A percentile compares a stretch with the other conserved stretches of the same genome.
These are phyloP conservation scores for Chenopodium suecicum DNA, from an alignment of 148 eudicot species.

Conservation along the genomic window DNA sequence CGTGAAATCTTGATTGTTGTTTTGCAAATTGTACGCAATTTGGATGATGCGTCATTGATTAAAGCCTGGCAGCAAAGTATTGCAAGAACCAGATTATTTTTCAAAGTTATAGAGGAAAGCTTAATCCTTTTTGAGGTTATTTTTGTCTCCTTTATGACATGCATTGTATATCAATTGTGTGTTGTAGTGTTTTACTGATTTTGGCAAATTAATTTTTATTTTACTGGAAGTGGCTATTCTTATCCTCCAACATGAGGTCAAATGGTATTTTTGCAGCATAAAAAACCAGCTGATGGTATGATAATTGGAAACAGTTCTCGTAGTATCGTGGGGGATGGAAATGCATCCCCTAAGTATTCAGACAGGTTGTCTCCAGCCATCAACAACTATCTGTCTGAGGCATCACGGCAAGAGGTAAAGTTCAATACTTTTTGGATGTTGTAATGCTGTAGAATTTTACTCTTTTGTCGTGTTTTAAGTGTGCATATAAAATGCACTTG, in stretches of 20 bases:
- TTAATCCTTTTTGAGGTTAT: slow-evolving; percentile 83
- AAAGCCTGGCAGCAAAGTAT: slow-evolving; percentile 99
- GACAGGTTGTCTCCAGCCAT: slow-evolving; percentile 97
- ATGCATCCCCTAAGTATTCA: slow-evolving; percentile 81
- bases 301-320: slow-evolving; percentile 85
- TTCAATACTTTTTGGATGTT: slow-evolving; percentile 10
- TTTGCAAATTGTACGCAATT: slow-evolving; percentile 89
- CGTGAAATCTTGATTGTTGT: slow-evolving; percentile 87
- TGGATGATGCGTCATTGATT: slow-evolving; percentile 89
- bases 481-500: background rate
- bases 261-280: slow-evolving; percentile 59
- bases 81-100: slow-evolving; percentile 95
- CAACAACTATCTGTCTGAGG: slow-evolving; percentile 87
- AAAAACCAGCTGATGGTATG: slow-evolving; percentile 83
- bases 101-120: slow-evolving; percentile 95
- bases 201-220: background rate
- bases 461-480: background rate
- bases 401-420: slow-evolving; percentile 93
- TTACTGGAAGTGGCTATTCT: background rate
- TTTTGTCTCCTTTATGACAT: slow-evolving; percentile 6
- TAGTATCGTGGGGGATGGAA: slow-evolving; percentile 67
- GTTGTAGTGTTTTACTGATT: too few relatives aligned
- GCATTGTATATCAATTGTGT: background rate
- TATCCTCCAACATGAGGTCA: background rate
- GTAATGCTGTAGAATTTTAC: background rate